These are phyloP conservation scores for Geotrichum candidum DNA, from an alignment of 1,139 yeast genomes.

Conservation along the genomic window DNA sequence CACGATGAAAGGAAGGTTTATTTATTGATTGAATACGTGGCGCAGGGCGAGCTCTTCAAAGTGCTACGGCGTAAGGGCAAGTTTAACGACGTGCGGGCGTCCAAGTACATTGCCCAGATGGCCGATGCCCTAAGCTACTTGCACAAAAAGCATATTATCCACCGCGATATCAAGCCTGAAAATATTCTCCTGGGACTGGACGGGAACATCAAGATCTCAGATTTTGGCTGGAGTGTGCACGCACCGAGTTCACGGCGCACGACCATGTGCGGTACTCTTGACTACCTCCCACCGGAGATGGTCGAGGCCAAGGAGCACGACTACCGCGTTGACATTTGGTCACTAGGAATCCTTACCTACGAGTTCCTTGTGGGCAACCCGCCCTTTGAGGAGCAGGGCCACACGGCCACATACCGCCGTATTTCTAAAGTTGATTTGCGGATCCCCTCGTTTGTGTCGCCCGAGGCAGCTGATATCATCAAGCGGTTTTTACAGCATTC, in stretches of 20 bases:
- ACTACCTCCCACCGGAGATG: slow-evolving; percentile 94
- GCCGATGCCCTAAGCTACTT: slow-evolving; percentile 71
- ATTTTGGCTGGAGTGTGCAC: slow-evolving; percentile 94
- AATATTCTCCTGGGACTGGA: slow-evolving; percentile 71
- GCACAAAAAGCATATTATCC: slow-evolving; percentile 75
- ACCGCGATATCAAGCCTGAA: slow-evolving; percentile 90
- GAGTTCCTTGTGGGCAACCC: slow-evolving; percentile 87
- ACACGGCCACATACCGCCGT: slow-evolving; percentile 69
- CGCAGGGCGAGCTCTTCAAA: slow-evolving; percentile 82
- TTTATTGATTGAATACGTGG: slow-evolving; percentile 75
- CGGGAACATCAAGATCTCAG: slow-evolving; percentile 74
- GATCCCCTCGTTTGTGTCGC: slow-evolving; percentile 63
- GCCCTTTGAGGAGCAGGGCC: slow-evolving; percentile 75
- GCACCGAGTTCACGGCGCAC: slow-evolving; percentile 52
- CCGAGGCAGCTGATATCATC: slow-evolving; percentile 76
- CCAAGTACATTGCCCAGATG: slow-evolving; percentile 76
- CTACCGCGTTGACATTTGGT: slow-evolving; percentile 82
- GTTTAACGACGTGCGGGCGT: slow-evolving; percentile 66
- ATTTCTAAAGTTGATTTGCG: slow-evolving; percentile 70
- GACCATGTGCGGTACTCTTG: slow-evolving; percentile 93
- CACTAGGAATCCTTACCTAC: slow-evolving; percentile 79
- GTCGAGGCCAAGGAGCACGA: slow-evolving; percentile 80
- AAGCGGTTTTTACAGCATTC: slow-evolving; percentile 53
- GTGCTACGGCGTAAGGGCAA: slow-evolving; percentile 57
- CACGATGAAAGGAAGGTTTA: slow-evolving; percentile 76